Evolutionary conservation across 352 stramenopile genomes (phyloP).

Genomic region (Thalassiosira oceanica): DNA sequence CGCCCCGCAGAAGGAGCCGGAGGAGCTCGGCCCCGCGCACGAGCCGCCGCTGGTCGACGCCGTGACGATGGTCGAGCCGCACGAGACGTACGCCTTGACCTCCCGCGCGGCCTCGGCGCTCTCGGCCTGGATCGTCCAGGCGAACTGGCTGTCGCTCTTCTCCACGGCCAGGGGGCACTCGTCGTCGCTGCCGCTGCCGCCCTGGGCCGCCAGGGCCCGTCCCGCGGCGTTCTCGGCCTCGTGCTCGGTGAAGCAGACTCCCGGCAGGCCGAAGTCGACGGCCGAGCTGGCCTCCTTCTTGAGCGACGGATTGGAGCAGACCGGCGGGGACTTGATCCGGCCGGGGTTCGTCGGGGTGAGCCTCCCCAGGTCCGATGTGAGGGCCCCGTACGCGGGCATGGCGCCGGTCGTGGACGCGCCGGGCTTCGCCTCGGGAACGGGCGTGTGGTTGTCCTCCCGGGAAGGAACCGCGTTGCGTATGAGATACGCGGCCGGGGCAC

Average conservation of each 20-base stretch:
- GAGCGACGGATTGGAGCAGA: slow-evolving; percentile 15
- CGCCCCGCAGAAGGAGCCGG: too few relatives aligned
- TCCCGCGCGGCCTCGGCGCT: not conserved
- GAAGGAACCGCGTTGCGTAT: too few relatives aligned
- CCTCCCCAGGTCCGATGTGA: slow-evolving; percentile 12
- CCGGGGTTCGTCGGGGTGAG: slow-evolving; percentile 29
- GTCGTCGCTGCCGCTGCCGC: not conserved
- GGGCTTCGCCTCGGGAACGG: not conserved
- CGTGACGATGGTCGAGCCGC: slow-evolving; percentile 26
- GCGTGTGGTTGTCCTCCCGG: too few relatives aligned
- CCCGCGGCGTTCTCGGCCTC: slow-evolving; percentile 28
- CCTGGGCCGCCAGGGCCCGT: slow-evolving; percentile 1
- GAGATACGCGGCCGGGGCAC: too few relatives aligned
- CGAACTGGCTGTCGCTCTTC: not conserved
- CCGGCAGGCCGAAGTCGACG: slow-evolving; percentile 6
- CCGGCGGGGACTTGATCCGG: slow-evolving; percentile 51
- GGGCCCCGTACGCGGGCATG: not conserved
- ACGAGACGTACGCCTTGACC: slow-evolving; percentile 13
- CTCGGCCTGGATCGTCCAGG: slow-evolving; percentile 4
- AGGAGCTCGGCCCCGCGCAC: too few relatives aligned
- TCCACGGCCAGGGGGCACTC: slow-evolving; percentile 16
- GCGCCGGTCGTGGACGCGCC: not conserved
- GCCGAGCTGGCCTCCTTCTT: slow-evolving; percentile 16
- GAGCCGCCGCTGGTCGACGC: slow-evolving; percentile 8
- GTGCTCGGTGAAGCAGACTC: slow-evolving; percentile 20